Base-by-base conservation (phyloP, 2,329 filamentous ascomycete species). In the Colletotrichum lentis region DNA sequence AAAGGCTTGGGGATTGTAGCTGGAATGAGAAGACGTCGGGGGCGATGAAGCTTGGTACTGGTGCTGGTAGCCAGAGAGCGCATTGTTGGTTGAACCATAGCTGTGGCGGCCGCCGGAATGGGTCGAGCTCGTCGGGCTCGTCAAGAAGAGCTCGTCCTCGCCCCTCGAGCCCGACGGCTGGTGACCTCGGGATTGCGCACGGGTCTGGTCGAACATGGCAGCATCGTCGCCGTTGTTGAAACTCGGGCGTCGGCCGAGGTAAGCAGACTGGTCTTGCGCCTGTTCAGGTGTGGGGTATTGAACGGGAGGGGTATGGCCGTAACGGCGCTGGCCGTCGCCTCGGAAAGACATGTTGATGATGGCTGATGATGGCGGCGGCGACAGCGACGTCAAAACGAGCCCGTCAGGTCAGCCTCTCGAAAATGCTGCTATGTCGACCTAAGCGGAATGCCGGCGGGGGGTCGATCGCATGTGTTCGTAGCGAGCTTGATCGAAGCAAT, bases 211-310 rank as follows among this genome's bases (percentile, higher is more conserved):
- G 73, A 73, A 69, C 57, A 69, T 87, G 56, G 81, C 79, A 55
- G 84, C 82, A 76, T 95, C 91, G 77, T 96, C 92, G 71, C 90
- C 91, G 72, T 85, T 88, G 77, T 93, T 90, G 81, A 92, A 94
- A 81, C 91, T 95, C 56, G 87, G 85, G 71, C 88, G 85, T 72
- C 91, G 84, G 50, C 75, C 76, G 6, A 81, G 78, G 71, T 82
- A 80, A 50, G 64, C 27, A 44, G 77, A 74, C 67, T 80, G 77
- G 50, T 80, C 77, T 70, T 78, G 77, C 49, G 75, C 71, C 60
- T 78, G 81, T 68, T 77, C 77, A 55, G 83, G 80, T 71, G 86
- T 80, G 18, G 86, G 84, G 73, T 90, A 90, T 75, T 89, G 88
- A 37, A 88, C 87, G 18, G 88, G 88, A 70, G 88, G 88, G 57